Conservation (phyloP, 192 early-diverging fungal species). For the Entomortierella lignicola region DNA sequence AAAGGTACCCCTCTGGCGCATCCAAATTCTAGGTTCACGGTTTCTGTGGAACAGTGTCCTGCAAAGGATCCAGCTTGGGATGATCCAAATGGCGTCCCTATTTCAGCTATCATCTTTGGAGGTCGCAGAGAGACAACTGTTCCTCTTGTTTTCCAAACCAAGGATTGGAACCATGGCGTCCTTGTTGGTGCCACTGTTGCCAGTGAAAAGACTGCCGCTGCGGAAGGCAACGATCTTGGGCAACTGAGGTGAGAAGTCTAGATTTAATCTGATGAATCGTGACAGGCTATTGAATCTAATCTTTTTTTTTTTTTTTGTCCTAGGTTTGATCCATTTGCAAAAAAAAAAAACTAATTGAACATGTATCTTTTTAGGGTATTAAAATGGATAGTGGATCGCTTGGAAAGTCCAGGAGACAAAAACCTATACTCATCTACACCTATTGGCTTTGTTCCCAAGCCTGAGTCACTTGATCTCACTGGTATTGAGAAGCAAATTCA, state of each 20-base stretch:
- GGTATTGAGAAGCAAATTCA: conserved; percentile 46
- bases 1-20: conserved; percentile 39
- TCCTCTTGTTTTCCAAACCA: conserved; percentile 45
- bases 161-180: conserved; percentile 53
- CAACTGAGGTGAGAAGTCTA: conserved; percentile 25
- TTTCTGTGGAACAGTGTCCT: conserved; percentile 39
- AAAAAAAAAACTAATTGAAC: too few species aligned
- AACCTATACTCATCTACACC: conserved; percentile 34
- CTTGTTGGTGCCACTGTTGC: conserved; percentile 49
- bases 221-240: conserved; percentile 44
- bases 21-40: conserved; percentile 50
- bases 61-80: conserved; percentile 51
- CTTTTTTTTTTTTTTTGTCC: not conserved
- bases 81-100: conserved; percentile 51
- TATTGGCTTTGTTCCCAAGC: conserved; percentile 45
- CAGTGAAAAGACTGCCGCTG: conserved; percentile 51
- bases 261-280: too few species aligned
- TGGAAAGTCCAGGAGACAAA: conserved; percentile 39
- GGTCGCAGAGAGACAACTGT: conserved; percentile 47
- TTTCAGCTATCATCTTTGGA: conserved; percentile 53
- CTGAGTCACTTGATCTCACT: conserved; percentile 29
- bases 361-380: conserved; percentile 30
- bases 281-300: not conserved
- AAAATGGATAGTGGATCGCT: conserved; percentile 49
- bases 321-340: conserved; percentile 52